phyloP scores from a whole-genome alignment of 2,329 filamentous ascomycete genomes.

The Aspergillus tamarii region DNA sequence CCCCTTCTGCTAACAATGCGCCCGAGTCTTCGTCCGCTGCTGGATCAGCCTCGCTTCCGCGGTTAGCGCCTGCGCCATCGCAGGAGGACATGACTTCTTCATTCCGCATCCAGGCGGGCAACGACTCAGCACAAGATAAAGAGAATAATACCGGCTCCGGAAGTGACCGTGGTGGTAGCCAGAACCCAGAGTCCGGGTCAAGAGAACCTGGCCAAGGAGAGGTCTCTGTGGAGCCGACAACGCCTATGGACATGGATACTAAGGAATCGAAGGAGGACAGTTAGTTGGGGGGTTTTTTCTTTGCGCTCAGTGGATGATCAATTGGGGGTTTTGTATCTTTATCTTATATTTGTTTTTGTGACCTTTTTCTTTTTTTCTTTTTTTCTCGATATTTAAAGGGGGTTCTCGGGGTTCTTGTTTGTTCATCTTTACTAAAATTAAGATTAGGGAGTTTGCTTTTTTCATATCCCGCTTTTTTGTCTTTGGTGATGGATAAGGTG shows the following conservation, averaged over 20 bases:
- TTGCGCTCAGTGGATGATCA: constrained; percentile 5
- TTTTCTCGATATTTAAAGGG: constrained; percentile 9
- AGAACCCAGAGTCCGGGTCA: constrained; percentile 18
- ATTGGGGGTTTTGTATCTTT: constrained; percentile 6
- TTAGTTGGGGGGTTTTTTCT: constrained; percentile 6
- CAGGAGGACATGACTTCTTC: constrained; percentile 43
- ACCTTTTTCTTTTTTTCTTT: constrained; percentile 13
- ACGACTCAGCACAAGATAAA: constrained; percentile 29
- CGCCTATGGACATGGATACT: constrained; percentile 43
- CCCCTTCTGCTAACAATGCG: constrained; percentile 24
- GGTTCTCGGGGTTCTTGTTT: constrained; percentile 1
- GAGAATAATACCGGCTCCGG: constrained; percentile 21
- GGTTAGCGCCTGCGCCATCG: constrained; percentile 37
- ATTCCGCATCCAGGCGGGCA: constrained; percentile 39
- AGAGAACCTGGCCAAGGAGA: constrained; percentile 18
- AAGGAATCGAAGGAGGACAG: constrained; percentile 39
- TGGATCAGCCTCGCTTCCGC: constrained; percentile 35
- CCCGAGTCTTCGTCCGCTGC: constrained; percentile 23
- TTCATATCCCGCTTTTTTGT: constrained; percentile 4
- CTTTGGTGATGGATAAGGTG: not conserved
- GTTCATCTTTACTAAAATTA: not conserved
- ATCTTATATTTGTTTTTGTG: constrained; percentile 7
- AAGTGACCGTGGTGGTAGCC: constrained; percentile 24
- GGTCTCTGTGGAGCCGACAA: constrained; percentile 29
- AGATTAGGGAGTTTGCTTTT: constrained; percentile 13